phyloP scores from a whole-genome alignment of 768 basidiomycete genomes.

The Kockovaella imperatae region DNA sequence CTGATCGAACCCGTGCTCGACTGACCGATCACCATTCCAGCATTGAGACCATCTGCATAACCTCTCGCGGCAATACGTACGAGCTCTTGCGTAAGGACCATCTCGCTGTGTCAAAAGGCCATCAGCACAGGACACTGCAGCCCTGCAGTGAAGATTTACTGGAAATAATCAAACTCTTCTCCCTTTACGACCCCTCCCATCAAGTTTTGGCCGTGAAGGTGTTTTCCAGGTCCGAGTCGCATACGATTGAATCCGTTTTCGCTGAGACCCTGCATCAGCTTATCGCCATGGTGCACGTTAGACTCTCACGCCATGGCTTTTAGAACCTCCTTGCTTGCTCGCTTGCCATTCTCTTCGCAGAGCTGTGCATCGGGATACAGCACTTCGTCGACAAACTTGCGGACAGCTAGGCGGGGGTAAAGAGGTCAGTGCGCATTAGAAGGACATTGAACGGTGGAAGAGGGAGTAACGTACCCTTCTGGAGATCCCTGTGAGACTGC shows the following conservation, averaged over 20 bases:
- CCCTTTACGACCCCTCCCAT: slow-evolving; percentile 69
- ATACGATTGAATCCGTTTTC: slow-evolving; percentile 74
- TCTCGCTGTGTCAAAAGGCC: slow-evolving; percentile 45
- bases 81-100: slow-evolving; percentile 72
- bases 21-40: slow-evolving; percentile 66
- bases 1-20: slow-evolving; percentile 1
- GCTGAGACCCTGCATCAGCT: slow-evolving; percentile 47
- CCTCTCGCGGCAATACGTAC: slow-evolving; percentile 62
- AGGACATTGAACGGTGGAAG: not conserved
- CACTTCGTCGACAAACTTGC: slow-evolving; percentile 62
- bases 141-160: slow-evolving; percentile 52
- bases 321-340: slow-evolving; percentile 65
- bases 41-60: slow-evolving; percentile 70
- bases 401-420: slow-evolving; percentile 47
- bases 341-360: slow-evolving; percentile 84
- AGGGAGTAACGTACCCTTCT: slow-evolving; percentile 27
- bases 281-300: not conserved
- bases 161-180: slow-evolving; percentile 87
- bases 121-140: not conserved
- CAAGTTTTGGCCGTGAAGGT: slow-evolving; percentile 67
- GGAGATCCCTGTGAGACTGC: slow-evolving; percentile 52
- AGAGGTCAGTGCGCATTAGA: not conserved
- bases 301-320: slow-evolving; percentile 69
- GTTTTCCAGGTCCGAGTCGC: slow-evolving; percentile 84
- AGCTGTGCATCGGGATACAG: slow-evolving; percentile 64